Evolutionary conservation across 129 eudicot genomes (phyloP).

Genomic region (Centrapalus pauciflorus): DNA sequence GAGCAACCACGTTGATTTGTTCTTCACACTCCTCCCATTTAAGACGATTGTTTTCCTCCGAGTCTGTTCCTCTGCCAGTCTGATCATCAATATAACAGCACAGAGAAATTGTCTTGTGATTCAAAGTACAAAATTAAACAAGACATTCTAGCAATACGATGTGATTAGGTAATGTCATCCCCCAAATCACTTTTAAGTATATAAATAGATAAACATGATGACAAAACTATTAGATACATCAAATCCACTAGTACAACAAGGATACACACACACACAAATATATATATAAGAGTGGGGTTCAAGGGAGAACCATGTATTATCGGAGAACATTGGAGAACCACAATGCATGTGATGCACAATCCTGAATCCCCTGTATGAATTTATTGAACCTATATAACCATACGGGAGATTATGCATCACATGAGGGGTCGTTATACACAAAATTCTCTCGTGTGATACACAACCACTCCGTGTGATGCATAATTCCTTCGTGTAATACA

Average conservation of each 20-base stretch:
- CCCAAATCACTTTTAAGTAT: background rate
- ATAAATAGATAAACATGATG: background rate
- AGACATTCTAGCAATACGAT: background rate
- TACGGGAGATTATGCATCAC: too few species aligned
- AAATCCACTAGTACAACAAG: background rate
- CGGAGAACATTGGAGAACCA: too few species aligned
- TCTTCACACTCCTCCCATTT: slow-evolving; percentile 84
- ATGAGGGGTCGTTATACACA: too few species aligned
- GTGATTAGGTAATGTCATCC: background rate
- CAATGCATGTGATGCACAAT: too few species aligned
- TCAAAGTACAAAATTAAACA: background rate
- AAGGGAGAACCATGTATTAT: too few species aligned
- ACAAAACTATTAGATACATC: background rate
- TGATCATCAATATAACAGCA: slow-evolving; percentile 32
- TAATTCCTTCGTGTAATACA: too few species aligned
- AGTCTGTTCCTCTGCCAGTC: slow-evolving; percentile 36
- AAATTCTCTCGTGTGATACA: too few species aligned
- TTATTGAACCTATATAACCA: too few species aligned
- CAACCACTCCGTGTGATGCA: too few species aligned
- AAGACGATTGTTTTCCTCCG: slow-evolving; percentile 39
- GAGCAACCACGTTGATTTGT: slow-evolving; percentile 67
- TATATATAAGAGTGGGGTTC: too few species aligned
- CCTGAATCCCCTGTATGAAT: too few species aligned
- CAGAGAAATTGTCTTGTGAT: background rate
- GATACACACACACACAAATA: too few species aligned